Evolutionary conservation across 2,329 filamentous ascomycete genomes (phyloP), one percentile per base, ranked within the genome.

Genomic region (Eutypa lata): DNA sequence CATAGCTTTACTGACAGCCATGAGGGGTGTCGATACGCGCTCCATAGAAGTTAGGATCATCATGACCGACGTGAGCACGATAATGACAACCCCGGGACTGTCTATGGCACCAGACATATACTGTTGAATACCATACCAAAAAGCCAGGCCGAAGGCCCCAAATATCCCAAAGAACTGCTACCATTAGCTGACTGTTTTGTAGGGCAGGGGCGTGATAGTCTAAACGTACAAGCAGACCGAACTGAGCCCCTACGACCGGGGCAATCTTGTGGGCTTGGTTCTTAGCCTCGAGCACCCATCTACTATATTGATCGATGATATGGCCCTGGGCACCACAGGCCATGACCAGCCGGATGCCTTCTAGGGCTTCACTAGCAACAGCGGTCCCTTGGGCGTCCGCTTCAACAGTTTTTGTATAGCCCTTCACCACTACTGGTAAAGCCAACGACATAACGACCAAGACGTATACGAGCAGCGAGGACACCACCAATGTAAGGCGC

Each of bases 81-180:
- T 73, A 31, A 84, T 68, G 48, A 86, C 75, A 7, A 75, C 76
- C 43, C 78, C 74, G 16, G 82, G 70, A 51, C 71, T 73, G 11
- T 71, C 60, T 42, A 85, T 63, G 18, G 71, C 68, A 1, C 73
- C 73, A 8, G 76, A 69, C 2, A 73, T 54, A 48, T 69, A 76
- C 0, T 76, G 72, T 57, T 74, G 77, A 50, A 76, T 76, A 2
- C 82, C 83, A 57, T 79, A 84, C 81, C 81, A 86, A 55, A 86
- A 86, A 8, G 76, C 71, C n/a, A 85, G 68, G 1, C 74, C 76
- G 57, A 83, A 83, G 1, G 75, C 72, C 3, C 68, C 65, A 52
- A 76, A 81, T 0, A 77, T 60, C 4, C 72, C 73, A 37, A 82
- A 81, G 64, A 80, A 81, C 47, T 49, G 18, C 40, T 47, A n/a